Base-by-base conservation (phyloP, 1,139 yeast genomes). In the Komagataea norvegica region DNA sequence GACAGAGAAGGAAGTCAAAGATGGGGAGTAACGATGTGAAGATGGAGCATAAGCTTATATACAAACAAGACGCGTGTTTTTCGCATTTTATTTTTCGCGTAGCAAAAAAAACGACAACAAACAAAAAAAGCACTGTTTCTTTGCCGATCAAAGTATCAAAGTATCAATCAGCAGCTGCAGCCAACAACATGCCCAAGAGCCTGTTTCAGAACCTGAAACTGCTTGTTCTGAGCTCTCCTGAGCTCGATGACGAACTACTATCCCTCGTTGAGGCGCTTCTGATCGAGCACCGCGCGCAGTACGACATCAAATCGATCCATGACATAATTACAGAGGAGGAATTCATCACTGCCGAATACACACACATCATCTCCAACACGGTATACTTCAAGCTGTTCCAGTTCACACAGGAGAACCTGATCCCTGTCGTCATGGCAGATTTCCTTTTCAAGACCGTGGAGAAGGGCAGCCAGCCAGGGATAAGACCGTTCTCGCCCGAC, bases 381-480 rank as follows among this genome's bases (percentile, higher is more conserved):
- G 56, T 67, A 4, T 68, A 73, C 21, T 83, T 82, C 46, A 70
- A 73, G 7, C 78, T 78, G 29, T 81, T 78, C 51, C 56, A 57
- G 5, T 57, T 62, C 13, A 72, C 82, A 2, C 67, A 65, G 32
- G 67, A 67, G 15, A 61, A 72, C 24, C 67, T 83, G 74, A 69
- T 85, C 13, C 91, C 95, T 0, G 75, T 85, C 1, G 82, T 86
- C 2, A 71, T 74, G 0, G 69, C 79, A 0, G 61, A 65, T 2
- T 88, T 95, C 91, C 67, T 85, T 1, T 50, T 59, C 27, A 77
- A 72, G 29, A 74, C 82, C 8, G 55, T 74, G 0, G 53, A 56
- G 7, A 59, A 59, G 17, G 63, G 63, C 1, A 71, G 72, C 44
- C 60, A 70, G 14, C 67, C 73, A 31, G 76, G 82, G 28, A 65